These are phyloP conservation scores for Taiozyma onychis DNA, from an alignment of 1,139 yeast genomes.

Conservation along the genomic window DNA sequence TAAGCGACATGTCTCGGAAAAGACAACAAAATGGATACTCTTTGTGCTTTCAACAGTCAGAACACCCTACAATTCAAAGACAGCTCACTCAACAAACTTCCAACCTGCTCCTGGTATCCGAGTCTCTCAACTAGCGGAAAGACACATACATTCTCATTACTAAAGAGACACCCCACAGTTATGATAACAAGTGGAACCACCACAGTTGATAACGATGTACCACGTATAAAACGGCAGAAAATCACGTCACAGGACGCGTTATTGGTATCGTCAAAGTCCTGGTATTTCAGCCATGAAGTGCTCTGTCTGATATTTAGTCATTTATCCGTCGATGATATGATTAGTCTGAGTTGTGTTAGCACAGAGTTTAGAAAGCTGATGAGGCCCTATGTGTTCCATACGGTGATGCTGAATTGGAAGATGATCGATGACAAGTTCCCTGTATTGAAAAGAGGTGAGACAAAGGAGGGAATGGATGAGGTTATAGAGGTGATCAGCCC, in stretches of 20 bases:
- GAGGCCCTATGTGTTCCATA: slow-evolving; percentile 24
- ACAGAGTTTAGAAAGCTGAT: slow-evolving; percentile 7
- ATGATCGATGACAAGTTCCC: slow-evolving; percentile 9
- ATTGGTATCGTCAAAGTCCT: neutral
- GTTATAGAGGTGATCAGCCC: slow-evolving; percentile 6
- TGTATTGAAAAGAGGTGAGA: neutral
- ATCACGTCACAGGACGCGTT: neutral
- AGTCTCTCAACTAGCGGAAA: neutral
- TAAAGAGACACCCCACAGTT: neutral
- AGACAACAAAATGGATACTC: neutral
- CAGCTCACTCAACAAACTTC: neutral
- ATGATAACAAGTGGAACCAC: neutral
- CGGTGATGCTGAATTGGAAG: slow-evolving; percentile 22
- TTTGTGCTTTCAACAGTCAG: neutral
- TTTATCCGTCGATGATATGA: slow-evolving; percentile 13
- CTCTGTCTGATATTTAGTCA: slow-evolving; percentile 10
- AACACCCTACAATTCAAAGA: neutral
- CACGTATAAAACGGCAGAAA: neutral
- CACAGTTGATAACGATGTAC: neutral
- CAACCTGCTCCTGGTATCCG: neutral
- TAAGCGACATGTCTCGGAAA: neutral
- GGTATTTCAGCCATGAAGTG: slow-evolving; percentile 12
- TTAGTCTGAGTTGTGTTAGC: slow-evolving; percentile 10
- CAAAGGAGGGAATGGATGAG: slow-evolving; percentile 1
- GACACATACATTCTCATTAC: too few relatives aligned